phyloP scores from a whole-genome alignment of 306 rosid species.

The Gleditsia sinensis region DNA sequence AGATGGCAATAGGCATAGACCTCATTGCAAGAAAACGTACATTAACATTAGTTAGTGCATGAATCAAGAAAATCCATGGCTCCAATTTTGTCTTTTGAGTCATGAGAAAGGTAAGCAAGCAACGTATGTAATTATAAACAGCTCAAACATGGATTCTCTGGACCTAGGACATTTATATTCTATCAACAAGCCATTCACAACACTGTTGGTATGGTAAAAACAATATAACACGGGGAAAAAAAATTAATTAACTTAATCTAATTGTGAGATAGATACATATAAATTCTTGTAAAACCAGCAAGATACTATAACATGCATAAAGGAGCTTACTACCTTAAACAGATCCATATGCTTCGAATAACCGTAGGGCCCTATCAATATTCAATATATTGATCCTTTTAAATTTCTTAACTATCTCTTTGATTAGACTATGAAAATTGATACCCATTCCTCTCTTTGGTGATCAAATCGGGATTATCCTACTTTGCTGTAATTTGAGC shows the following conservation, averaged over 20 bases:
- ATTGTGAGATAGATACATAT: neutral
- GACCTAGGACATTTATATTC: neutral
- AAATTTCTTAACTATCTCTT: no score
- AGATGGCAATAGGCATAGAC: constrained; percentile 23
- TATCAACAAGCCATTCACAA: constrained; percentile 16
- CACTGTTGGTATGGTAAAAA: neutral
- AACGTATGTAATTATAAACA: constrained; percentile 16
- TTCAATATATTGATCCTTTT: no score
- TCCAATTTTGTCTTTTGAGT: neutral
- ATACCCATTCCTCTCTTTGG: no score
- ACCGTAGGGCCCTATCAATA: no score
- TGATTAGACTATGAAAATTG: no score
- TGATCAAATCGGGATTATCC: no score
- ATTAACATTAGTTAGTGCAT: neutral
- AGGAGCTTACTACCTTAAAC: no score
- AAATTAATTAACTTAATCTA: neutral
- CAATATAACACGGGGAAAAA: neutral
- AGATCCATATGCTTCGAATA: no score
- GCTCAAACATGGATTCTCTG: constrained; percentile 7
- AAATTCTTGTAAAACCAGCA: no score
- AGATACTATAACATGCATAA: no score
- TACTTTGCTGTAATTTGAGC: no score
- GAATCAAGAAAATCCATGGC: neutral
- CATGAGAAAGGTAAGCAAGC: neutral
- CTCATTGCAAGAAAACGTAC: constrained; percentile 4